These are phyloP conservation scores for Yamadazyma triangularis DNA, from an alignment of 1,139 yeast species.

Conservation along the genomic window DNA sequence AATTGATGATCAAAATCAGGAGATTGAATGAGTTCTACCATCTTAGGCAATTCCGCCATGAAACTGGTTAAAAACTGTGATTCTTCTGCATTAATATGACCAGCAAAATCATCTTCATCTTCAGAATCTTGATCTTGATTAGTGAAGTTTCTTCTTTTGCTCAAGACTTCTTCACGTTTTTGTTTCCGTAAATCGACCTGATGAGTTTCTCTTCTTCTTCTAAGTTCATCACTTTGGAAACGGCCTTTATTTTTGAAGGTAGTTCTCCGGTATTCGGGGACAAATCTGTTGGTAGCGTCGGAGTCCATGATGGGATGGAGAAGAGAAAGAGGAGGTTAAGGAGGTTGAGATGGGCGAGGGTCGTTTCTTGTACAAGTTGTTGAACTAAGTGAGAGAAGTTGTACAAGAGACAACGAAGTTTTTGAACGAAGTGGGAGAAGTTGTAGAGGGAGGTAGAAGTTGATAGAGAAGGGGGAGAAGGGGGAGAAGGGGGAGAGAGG, in stretches of 20 bases:
- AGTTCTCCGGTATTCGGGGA: slow-evolving; percentile 97
- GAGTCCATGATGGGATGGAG: slow-evolving; percentile 52
- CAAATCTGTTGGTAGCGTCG: slow-evolving; percentile 78
- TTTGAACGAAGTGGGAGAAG: too few species aligned
- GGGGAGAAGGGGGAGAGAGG: too few species aligned
- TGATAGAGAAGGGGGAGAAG: too few species aligned
- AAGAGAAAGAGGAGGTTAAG: neutral
- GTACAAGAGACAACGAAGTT: too few species aligned
- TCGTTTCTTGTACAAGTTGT: neutral
- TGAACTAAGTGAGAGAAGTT: too few species aligned
- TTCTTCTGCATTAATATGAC: slow-evolving; percentile 34
- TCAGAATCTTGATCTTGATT: slow-evolving; percentile 44
- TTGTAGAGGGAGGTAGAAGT: too few species aligned
- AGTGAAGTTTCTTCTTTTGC: slow-evolving; percentile 75
- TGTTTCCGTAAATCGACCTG: slow-evolving; percentile 96
- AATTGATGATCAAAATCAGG: slow-evolving; percentile 76
- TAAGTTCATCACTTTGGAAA: slow-evolving; percentile 91
- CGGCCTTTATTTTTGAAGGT: slow-evolving; percentile 93
- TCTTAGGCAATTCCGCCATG: slow-evolving; percentile 74
- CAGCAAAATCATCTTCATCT: slow-evolving; percentile 40
- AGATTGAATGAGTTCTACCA: slow-evolving; percentile 79
- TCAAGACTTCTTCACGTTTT: slow-evolving; percentile 89
- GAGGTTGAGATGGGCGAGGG: neutral
- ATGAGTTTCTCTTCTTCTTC: slow-evolving; percentile 97
- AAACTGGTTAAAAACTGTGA: slow-evolving; percentile 51